Evolutionary conservation across 148 eudicot species (phyloP).

Genomic region (Simmondsia chinensis): DNA sequence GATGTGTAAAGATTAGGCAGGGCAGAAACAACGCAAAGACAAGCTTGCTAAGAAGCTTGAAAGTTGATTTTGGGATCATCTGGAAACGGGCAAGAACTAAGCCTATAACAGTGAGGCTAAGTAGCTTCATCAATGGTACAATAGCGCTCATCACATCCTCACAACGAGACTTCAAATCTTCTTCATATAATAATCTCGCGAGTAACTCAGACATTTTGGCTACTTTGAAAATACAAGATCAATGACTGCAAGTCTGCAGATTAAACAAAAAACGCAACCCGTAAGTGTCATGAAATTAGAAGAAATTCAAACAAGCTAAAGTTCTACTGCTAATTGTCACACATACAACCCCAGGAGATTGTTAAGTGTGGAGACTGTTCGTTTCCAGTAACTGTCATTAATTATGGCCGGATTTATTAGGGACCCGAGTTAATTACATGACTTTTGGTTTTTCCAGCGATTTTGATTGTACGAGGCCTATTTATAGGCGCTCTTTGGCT

Average conservation of each 20-base stretch:
- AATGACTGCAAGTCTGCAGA: slow-evolving; percentile 13
- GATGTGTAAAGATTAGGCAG: slow-evolving; percentile 45
- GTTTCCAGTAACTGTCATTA: too few relatives aligned
- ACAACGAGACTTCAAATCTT: slow-evolving; percentile 19
- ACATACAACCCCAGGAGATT: too few relatives aligned
- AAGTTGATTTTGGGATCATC: slow-evolving; percentile 44
- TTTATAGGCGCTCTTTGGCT: too few relatives aligned
- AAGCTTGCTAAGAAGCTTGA: slow-evolving; percentile 65
- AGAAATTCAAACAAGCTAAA: too few relatives aligned
- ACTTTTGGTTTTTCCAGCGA: too few relatives aligned
- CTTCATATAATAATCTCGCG: slow-evolving; percentile 15
- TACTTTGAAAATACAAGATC: slow-evolving; percentile 1
- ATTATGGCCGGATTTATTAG: too few relatives aligned
- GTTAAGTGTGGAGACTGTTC: too few relatives aligned
- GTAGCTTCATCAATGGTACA: slow-evolving; percentile 46
- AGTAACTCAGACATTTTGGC: slow-evolving; percentile 18
- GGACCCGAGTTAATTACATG: too few relatives aligned
- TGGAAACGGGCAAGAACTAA: slow-evolving; percentile 39
- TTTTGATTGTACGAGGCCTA: too few relatives aligned
- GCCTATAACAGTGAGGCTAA: slow-evolving; percentile 36
- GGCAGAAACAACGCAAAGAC: slow-evolving; percentile 62
- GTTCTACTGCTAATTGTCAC: too few relatives aligned
- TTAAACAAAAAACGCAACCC: slow-evolving; percentile 3
- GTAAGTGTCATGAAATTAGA: too few relatives aligned
- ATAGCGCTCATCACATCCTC: slow-evolving; percentile 43